Evolutionary conservation across 1,284 basidiomycete genomes (phyloP).

Genomic region (Ceratobasidium papillatum): DNA sequence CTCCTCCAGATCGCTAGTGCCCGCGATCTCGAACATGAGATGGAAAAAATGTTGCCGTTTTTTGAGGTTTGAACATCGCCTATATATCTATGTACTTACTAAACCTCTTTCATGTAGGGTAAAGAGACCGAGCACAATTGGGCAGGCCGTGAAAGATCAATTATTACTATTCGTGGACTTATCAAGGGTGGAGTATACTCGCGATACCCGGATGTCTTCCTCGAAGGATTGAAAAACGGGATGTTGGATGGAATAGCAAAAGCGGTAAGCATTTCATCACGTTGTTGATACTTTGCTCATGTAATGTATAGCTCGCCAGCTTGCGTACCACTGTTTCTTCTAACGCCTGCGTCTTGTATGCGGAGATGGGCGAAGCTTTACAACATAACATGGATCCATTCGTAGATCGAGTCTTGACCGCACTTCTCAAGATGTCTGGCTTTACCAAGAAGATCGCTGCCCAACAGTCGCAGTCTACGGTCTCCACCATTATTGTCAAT

Average conservation of each 20-base stretch:
- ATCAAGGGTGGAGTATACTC: slow-evolving; percentile 82
- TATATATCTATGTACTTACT: slow-evolving; percentile 31
- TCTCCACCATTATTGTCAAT: slow-evolving; percentile 73
- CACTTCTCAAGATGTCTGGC: slow-evolving; percentile 86
- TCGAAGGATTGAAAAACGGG: slow-evolving; percentile 75
- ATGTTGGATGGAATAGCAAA: slow-evolving; percentile 87
- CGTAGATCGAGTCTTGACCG: slow-evolving; percentile 76
- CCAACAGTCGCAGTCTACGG: slow-evolving; percentile 81
- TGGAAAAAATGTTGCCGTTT: slow-evolving; percentile 75
- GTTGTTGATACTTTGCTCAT: slow-evolving; percentile 34
- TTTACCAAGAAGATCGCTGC: slow-evolving; percentile 96
- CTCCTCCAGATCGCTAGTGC: slow-evolving; percentile 79
- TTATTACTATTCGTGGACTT: slow-evolving; percentile 90
- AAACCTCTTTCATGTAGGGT: slow-evolving; percentile 61
- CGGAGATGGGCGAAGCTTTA: slow-evolving; percentile 76
- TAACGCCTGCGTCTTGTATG: slow-evolving; percentile 81
- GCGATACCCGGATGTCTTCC: slow-evolving; percentile 78
- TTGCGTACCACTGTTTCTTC: slow-evolving; percentile 90
- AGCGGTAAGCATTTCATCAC: slow-evolving; percentile 66
- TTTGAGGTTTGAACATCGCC: slow-evolving; percentile 70
- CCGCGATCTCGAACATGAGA: slow-evolving; percentile 86
- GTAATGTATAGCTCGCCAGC: slow-evolving; percentile 71
- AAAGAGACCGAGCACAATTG: slow-evolving; percentile 99
- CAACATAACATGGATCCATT: slow-evolving; percentile 78
- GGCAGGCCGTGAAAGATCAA: slow-evolving; percentile 80